phyloP scores from a whole-genome alignment of 2,329 filamentous ascomycete genomes.

The Nemania sp. region DNA sequence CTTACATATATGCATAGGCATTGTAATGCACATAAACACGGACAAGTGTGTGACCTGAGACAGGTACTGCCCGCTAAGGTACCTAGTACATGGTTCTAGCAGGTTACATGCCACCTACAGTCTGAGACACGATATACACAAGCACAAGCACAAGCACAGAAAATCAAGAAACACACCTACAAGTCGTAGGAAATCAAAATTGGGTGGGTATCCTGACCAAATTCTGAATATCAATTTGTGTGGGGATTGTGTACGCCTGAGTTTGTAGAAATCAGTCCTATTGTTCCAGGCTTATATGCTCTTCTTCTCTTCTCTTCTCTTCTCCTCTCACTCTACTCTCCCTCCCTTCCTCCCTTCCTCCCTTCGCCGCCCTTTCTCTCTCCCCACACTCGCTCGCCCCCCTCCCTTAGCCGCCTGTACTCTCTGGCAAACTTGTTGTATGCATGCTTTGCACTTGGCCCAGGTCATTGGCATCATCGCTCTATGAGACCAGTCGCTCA shows the following conservation, averaged over 20 bases:
- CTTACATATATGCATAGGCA: too few species aligned
- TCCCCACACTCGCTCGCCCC: too few species aligned
- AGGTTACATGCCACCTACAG: too few species aligned
- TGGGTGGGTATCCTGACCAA: slow-evolving; percentile 25
- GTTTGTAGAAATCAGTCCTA: slow-evolving; percentile 6
- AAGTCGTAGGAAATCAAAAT: not conserved
- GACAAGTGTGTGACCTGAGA: too few species aligned
- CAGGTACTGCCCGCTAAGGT: too few species aligned
- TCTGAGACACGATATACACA: not conserved
- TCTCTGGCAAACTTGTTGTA: not conserved
- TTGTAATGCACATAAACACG: too few species aligned
- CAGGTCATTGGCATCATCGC: slow-evolving; percentile 8
- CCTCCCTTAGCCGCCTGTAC: too few species aligned
- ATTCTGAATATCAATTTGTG: slow-evolving; percentile 28
- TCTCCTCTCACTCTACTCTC: not conserved
- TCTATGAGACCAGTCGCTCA: slow-evolving; percentile 17
- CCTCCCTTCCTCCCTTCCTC: too few species aligned
- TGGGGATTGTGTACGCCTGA: slow-evolving; percentile 15
- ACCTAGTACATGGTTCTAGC: too few species aligned
- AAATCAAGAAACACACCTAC: not conserved
- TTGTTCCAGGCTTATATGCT: slow-evolving; percentile 11
- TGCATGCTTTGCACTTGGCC: slow-evolving; percentile 19
- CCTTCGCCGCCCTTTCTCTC: too few species aligned
- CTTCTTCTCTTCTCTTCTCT: not conserved
- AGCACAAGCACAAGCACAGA: not conserved